These are phyloP conservation scores for Suillus subaureus DNA, from an alignment of 768 basidiomycete species.

Conservation along the genomic window DNA sequence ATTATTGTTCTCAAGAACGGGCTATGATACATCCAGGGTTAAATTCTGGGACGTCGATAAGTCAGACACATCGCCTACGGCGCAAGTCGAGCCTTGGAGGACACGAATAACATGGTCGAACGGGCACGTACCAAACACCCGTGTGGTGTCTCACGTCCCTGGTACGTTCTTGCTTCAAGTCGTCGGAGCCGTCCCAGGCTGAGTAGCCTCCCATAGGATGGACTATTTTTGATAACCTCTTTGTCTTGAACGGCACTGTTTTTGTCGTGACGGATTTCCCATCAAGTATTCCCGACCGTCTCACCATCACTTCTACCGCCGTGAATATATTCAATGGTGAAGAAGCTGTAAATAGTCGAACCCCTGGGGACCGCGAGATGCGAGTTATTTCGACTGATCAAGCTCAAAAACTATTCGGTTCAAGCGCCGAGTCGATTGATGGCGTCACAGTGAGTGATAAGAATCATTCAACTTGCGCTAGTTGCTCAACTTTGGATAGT, in stretches of 20 bases:
- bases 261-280: constrained; percentile 82
- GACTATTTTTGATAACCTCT: constrained; percentile 87
- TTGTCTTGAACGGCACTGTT: constrained; percentile 77
- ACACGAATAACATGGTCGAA: constrained; percentile 42
- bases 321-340: constrained; percentile 57
- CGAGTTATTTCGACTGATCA: constrained; percentile 68
- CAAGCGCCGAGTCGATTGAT: constrained; percentile 70
- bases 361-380: constrained; percentile 81
- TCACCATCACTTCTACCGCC: constrained; percentile 73
- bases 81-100: constrained; percentile 27
- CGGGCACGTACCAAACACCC: constrained; percentile 54
- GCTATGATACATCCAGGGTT: constrained; percentile 12
- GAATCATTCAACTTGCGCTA: background rate
- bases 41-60: constrained; percentile 8
- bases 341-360: constrained; percentile 54
- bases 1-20: constrained; percentile 43
- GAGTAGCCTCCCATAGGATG: constrained; percentile 56
- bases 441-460: constrained; percentile 64
- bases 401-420: constrained; percentile 71
- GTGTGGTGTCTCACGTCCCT: constrained; percentile 73
- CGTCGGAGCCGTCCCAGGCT: background rate
- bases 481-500: constrained; percentile 40
- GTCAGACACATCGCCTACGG: constrained; percentile 12
- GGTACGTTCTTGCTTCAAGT: constrained; percentile 41
- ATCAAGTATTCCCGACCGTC: constrained; percentile 61